Evolutionary conservation across 352 stramenopile genomes (phyloP).

Genomic region (Phytopythium litorale): DNA sequence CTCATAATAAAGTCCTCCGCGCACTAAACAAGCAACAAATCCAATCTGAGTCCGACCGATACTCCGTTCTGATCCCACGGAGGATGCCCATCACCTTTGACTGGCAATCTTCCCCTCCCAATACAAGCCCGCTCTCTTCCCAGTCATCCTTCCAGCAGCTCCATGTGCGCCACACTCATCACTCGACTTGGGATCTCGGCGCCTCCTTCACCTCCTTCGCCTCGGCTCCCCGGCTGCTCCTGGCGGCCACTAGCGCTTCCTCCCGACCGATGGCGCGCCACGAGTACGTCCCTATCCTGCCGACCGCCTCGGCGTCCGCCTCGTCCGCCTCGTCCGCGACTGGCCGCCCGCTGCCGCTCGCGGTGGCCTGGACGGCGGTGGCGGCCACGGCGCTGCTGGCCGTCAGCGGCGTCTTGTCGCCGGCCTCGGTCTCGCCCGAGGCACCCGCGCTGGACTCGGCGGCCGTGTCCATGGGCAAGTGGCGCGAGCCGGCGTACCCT

Average conservation of each 20-base stretch:
- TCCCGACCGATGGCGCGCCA: constrained; percentile 7
- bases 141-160: not conserved
- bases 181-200: no score
- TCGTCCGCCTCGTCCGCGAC: not conserved
- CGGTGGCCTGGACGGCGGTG: constrained; percentile 20
- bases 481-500: constrained; percentile 14
- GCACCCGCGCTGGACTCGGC: not conserved
- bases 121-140: constrained; percentile 1
- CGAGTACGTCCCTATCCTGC: constrained; percentile 26
- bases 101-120: not conserved
- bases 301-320: constrained; percentile 5
- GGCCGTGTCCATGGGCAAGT: not conserved
- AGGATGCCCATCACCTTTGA: not conserved
- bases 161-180: not conserved
- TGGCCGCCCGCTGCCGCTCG: constrained; percentile 19
- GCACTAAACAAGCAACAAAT: not conserved
- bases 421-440: not conserved
- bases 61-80: not conserved
- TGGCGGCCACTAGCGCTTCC: constrained; percentile 5
- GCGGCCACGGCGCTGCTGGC: constrained; percentile 11
- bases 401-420: not conserved
- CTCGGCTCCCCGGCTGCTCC: not conserved
- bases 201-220: not conserved
- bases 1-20: not conserved
- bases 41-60: not conserved